A percentile compares a stretch with the other conserved stretches of the same genome.
Evolutionary conservation across 129 eudicot genomes (phyloP).

Genomic region (Flaveria robusta): DNA sequence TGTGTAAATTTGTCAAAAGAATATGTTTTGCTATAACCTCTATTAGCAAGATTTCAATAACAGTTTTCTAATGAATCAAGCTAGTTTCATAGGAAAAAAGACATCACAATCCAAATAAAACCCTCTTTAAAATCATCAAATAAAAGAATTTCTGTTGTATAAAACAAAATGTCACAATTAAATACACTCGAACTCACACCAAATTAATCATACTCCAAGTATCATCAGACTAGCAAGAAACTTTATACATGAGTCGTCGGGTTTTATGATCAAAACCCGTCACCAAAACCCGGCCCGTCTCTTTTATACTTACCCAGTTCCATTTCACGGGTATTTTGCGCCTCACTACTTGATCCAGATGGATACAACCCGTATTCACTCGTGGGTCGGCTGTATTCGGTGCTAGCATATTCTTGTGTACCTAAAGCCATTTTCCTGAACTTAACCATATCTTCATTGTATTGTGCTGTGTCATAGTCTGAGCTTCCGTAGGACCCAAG

Average conservation of each 20-base stretch:
- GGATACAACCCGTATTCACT: constrained; percentile 86
- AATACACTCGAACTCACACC: constrained; percentile 43
- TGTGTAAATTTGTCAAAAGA: too few species aligned
- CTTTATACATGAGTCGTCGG: constrained; percentile 26
- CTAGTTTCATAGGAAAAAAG: background rate
- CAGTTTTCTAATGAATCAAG: too few species aligned
- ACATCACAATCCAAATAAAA: background rate
- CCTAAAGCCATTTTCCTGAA: constrained; percentile 81
- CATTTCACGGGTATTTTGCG: constrained; percentile 78
- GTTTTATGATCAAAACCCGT: constrained; percentile 34
- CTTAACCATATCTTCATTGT: constrained; percentile 84
- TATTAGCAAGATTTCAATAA: too few species aligned
- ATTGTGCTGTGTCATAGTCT: constrained; percentile 78
- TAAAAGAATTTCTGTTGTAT: constrained; percentile 36
- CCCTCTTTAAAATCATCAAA: constrained; percentile 16
- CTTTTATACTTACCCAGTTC: constrained; percentile 62
- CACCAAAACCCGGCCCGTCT: constrained; percentile 59
- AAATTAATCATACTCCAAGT: constrained; percentile 11
- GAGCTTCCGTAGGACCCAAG: constrained; percentile 82
- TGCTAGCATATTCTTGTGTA: constrained; percentile 81
- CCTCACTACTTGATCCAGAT: constrained; percentile 92
- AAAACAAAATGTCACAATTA: constrained; percentile 21
- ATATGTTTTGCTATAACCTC: too few species aligned
- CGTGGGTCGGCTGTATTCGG: constrained; percentile 78
- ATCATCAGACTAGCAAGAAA: constrained; percentile 26